Evolutionary conservation across 345 rosid species (phyloP), one percentile per base, ranked within the genome.

Genomic region (Gossypium stocksii): DNA sequence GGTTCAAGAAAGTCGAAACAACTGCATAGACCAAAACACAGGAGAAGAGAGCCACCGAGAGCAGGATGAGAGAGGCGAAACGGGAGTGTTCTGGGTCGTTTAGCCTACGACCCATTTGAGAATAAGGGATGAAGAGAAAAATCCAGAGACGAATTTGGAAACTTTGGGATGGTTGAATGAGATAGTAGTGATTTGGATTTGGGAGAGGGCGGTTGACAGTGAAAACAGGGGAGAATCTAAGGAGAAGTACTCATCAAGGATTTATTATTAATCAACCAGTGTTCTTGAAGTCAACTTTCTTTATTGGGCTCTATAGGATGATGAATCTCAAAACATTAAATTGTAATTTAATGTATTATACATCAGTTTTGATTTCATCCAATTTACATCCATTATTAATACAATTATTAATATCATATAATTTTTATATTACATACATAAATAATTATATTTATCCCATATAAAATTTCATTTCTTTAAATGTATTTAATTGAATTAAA

Each of bases 21-120:
- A 90, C 80, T n/a, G 91, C 82, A 86, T 93, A 95, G 77, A 85
- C 91, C 51, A 93, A 22, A 19, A 84, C 78, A 71, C 89, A 90
- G 10, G 94, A 89, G 79, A 90, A 76, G 51, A 87, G 77, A 60
- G 87, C 92, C 66, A 87, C 74, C 10, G 82, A 70, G 68, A 89
- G 86, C 82, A 89, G 88, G 22, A 82, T 58, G 56, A 82, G 73
- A 74, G 87, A 79, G 22, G 94, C 74, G 73, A 85, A 89, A 76
- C 90, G 90, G 78, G 87, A 77, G 68, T 87, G 61, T 27, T 90
- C 92, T 1, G 77, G 74, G 80, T 91, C 90, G 81, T 79, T 84
- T 73, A 68, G 87, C 79, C 85, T 78, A 67, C 94, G 97, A 86
- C 83, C 87, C 97, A 90, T 92, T 44, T 70, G 70, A 78, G 79